These are phyloP conservation scores for Wickerhamiella slavikovae DNA, from an alignment of 805 yeast genomes.

Conservation along the genomic window DNA sequence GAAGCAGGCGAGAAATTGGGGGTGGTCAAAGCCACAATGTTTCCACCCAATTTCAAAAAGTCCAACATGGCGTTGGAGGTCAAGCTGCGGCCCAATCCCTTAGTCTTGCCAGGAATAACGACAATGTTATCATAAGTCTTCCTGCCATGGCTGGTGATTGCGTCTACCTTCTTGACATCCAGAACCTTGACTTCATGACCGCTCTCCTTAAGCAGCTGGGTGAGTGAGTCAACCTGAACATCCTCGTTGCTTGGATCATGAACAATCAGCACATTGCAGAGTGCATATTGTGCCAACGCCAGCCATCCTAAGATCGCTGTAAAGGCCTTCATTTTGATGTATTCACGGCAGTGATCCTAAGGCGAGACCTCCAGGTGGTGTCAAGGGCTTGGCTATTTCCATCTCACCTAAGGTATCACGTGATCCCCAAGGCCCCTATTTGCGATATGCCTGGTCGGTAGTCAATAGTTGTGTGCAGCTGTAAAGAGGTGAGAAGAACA, in stretches of 20 bases:
- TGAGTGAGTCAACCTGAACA: conserved; percentile 5
- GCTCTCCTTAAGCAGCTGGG: conserved; percentile 15
- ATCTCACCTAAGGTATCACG: too few relatives aligned
- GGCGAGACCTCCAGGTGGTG: too few relatives aligned
- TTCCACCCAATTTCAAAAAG: conserved; percentile 52
- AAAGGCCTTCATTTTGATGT: too few relatives aligned
- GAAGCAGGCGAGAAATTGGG: conserved; percentile 36
- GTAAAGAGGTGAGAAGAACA: too few relatives aligned
- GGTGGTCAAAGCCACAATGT: conserved; percentile 41
- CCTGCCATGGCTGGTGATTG: conserved; percentile 23
- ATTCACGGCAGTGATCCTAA: too few relatives aligned
- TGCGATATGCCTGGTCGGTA: too few relatives aligned
- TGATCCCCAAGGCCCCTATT: too few relatives aligned
- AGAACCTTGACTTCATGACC: conserved; percentile 18
- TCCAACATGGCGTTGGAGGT: conserved; percentile 31
- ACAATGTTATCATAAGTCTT: conserved; percentile 34
- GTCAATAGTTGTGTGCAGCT: too few relatives aligned
- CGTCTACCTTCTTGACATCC: conserved; percentile 15
- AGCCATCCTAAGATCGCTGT: conserved; percentile 1
- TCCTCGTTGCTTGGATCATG: conserved; percentile 12
- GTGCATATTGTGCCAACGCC: conserved; percentile 10
- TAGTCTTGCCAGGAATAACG: conserved; percentile 33
- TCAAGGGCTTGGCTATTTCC: too few relatives aligned
- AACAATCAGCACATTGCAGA: conserved; percentile 15
- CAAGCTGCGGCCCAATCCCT: conserved; percentile 21